These are phyloP conservation scores for Cucumis hystrix DNA, from an alignment of 306 rosid genomes.

Conservation along the genomic window DNA sequence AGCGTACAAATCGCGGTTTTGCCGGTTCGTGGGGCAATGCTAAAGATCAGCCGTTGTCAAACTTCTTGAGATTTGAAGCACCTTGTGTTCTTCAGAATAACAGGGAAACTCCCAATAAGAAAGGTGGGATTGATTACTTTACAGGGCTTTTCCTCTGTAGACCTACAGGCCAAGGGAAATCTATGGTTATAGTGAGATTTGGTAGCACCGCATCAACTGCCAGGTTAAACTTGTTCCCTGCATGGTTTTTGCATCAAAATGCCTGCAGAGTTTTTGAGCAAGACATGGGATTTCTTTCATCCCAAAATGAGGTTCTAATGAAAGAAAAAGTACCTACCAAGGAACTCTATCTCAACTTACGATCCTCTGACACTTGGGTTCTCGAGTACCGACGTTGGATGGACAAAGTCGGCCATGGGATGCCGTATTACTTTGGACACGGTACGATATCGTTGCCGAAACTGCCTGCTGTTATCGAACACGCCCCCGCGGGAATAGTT, in stretches of 20 bases:
- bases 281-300: slow-evolving; percentile 95
- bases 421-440: slow-evolving; percentile 97
- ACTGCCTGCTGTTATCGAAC: slow-evolving; percentile 86
- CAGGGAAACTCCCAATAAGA: slow-evolving; percentile 37
- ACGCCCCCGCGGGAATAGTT: slow-evolving; percentile 76
- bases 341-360: slow-evolving; percentile 61
- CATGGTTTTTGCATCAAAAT: slow-evolving; percentile 93
- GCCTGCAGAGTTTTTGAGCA: slow-evolving; percentile 92
- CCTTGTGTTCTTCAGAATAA: slow-evolving; percentile 89
- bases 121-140: slow-evolving; percentile 55
- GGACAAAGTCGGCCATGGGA: slow-evolving; percentile 97
- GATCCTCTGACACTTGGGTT: slow-evolving; percentile 87
- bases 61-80: slow-evolving; percentile 66
- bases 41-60: slow-evolving; percentile 31
- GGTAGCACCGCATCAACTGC: slow-evolving; percentile 56
- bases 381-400: slow-evolving; percentile 92
- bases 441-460: slow-evolving; percentile 65
- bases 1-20: slow-evolving; percentile 72
- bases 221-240: slow-evolving; percentile 44
- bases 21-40: slow-evolving; percentile 88
- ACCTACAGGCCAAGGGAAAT: slow-evolving; percentile 95
- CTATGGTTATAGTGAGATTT: slow-evolving; percentile 85
- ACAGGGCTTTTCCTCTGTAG: slow-evolving; percentile 75
- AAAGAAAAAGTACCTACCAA: slow-evolving; percentile 78
- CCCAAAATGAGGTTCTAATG: slow-evolving; percentile 73